A percentile compares a stretch with the other conserved stretches of the same genome.
phyloP scores from a whole-genome alignment of 108 stramenopile species.

The Nitzschia putrida region DNA sequence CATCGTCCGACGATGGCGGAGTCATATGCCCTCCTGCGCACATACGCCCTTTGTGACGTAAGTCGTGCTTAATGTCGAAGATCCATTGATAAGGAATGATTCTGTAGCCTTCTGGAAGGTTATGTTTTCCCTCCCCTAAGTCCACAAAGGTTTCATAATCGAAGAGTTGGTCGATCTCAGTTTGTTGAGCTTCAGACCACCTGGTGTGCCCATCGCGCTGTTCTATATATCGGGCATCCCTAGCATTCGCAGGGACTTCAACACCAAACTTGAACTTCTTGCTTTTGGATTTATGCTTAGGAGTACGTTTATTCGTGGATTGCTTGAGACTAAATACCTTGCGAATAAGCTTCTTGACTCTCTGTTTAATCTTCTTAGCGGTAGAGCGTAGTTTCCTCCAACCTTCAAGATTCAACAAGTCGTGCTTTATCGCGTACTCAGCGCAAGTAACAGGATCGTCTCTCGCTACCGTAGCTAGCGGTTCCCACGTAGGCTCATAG shows the following conservation, averaged over 20 bases:
- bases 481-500: too few relatives aligned
- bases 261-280: conserved; percentile 30
- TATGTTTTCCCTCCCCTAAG: not conserved
- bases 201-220: conserved; percentile 26
- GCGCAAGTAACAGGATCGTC: too few relatives aligned
- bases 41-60: conserved; percentile 31
- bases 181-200: conserved; percentile 29
- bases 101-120: conserved; percentile 15
- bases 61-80: conserved; percentile 35
- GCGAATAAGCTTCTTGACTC: not conserved
- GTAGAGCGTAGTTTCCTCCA: conserved; percentile 36
- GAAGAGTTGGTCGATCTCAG: conserved; percentile 25
- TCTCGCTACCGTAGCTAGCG: too few relatives aligned
- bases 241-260: conserved; percentile 26
- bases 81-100: conserved; percentile 2
- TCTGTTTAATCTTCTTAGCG: not conserved
- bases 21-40: conserved; percentile 52
- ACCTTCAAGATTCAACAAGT: conserved; percentile 34
- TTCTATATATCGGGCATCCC: conserved; percentile 34
- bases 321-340: not conserved
- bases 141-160: not conserved
- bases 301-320: too few relatives aligned
- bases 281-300: not conserved
- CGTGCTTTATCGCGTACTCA: conserved; percentile 31
- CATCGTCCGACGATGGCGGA: conserved; percentile 19